Conservation (phyloP, 345 rosid genomes). For the Eucalyptus microcorys region DNA sequence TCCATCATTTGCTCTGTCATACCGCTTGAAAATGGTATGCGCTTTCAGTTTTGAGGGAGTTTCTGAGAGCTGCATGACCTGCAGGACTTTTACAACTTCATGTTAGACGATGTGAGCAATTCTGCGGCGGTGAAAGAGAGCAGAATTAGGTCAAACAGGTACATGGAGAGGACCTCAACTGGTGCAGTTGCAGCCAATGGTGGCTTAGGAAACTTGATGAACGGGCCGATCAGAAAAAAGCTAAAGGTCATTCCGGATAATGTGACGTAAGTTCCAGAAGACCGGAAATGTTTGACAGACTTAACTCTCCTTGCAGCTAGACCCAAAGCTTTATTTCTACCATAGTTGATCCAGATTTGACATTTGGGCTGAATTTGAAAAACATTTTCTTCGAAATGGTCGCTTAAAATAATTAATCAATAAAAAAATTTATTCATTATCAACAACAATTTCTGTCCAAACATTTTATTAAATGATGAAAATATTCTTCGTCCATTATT, state of each 20-base stretch:
- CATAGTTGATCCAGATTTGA: not conserved
- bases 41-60: not conserved
- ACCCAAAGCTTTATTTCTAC: not conserved
- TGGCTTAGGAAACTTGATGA: slow-evolving; percentile 5
- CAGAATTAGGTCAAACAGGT: not conserved
- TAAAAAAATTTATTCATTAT: too few species aligned
- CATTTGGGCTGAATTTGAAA: not conserved
- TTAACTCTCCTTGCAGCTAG: not conserved
- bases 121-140: not conserved
- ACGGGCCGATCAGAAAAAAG: slow-evolving; percentile 19
- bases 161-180: not conserved
- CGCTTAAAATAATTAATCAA: too few species aligned
- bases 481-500: too few species aligned
- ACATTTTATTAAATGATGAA: too few species aligned
- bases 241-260: slow-evolving; percentile 21
- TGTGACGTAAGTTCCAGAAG: slow-evolving; percentile 7
- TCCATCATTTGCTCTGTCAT: not conserved
- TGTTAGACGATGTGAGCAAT: not conserved
- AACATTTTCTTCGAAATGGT: too few species aligned
- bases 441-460: too few species aligned
- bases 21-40: not conserved
- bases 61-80: not conserved
- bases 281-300: not conserved
- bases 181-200: not conserved
- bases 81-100: slow-evolving; percentile 22